Conservation (phyloP, 768 basidiomycete species). For the Neoboletus magnificus region DNA sequence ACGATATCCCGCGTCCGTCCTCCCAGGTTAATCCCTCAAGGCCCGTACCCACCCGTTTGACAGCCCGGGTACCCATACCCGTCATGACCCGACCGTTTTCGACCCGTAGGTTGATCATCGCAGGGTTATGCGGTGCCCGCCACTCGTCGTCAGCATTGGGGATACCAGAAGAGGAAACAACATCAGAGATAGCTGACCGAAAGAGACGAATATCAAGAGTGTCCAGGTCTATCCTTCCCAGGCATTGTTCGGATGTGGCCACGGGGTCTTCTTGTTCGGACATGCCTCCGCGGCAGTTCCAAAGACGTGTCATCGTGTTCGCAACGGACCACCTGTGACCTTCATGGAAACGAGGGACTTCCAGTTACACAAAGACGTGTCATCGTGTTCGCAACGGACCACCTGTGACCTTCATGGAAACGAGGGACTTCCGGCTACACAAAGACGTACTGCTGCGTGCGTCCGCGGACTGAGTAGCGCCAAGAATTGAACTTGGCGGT, state of each 20-base stretch:
- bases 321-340: not conserved
- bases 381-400: not conserved
- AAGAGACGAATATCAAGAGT: not conserved
- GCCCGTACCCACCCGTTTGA: constrained; percentile 2
- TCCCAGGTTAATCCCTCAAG: not conserved
- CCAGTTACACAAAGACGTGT: not conserved
- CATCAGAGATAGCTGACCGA: not conserved
- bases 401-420: not conserved
- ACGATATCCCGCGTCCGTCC: not conserved
- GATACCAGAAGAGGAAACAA: not conserved
- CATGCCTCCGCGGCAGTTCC: not conserved
- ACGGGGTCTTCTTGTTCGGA: not conserved
- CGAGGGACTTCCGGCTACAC: not conserved
- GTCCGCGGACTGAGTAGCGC: constrained; percentile 17
- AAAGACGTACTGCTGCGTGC: not conserved
- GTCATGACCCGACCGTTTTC: constrained; percentile 3
- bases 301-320: not conserved
- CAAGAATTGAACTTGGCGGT: not conserved
- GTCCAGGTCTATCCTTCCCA: not conserved
- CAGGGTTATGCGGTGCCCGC: not conserved
- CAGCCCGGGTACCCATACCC: not conserved
- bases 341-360: constrained; percentile 1
- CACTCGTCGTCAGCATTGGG: not conserved
- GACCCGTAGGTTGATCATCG: not conserved
- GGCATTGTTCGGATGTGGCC: not conserved